Base-by-base conservation (phyloP, 495 filamentous ascomycete species). In the Xylaria bambusicola region DNA sequence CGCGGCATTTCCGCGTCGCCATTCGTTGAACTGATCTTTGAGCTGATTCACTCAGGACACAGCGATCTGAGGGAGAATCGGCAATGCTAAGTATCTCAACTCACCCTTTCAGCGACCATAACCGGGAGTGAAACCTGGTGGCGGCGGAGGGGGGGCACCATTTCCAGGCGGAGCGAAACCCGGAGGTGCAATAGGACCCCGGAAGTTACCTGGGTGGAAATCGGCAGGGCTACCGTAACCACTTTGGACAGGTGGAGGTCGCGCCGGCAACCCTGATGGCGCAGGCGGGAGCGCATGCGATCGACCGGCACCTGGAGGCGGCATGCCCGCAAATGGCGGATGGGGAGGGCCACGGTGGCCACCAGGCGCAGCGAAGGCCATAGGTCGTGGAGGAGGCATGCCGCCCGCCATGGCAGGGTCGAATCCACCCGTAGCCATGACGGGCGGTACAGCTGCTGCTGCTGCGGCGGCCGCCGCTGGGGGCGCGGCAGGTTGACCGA, bases 181-280 rank as follows among this genome's bases (percentile, higher is more conserved):
- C 33, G 75, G 72, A 27, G 78, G 63, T 18, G 75, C 71, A 61
- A 80, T 81, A 57, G 81, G 83, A 9, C 79, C 80, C 17, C 69
- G 58, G 56, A 77, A 62, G 56, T 66, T 60, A 35, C 71, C 67
- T 12, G 66, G 82, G 74, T 65, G 74, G 69, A 90, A 92, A 36
- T 85, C 80, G 24, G 88, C 85, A 7, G 90, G 90, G 9, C 88
- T 88, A 15, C 88, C 88, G 66, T 91, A 94, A 8, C 88, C 88
- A 53, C 77, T 86, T 62, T 92, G 87, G 36, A 86, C 89, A 2
- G 87, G 90, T 2, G 91, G 90, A 1, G 92, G 90, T 27, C 91
- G 81, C 23, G 89, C 88, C 18, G 90, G 92, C 13, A 93, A 73
- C 21, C 90, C 89, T 5, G 88, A 86, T 1, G 90, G 92, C 1